Conservation (phyloP, 108 stramenopile genomes). For the Fragilariopsis cylindrus region DNA sequence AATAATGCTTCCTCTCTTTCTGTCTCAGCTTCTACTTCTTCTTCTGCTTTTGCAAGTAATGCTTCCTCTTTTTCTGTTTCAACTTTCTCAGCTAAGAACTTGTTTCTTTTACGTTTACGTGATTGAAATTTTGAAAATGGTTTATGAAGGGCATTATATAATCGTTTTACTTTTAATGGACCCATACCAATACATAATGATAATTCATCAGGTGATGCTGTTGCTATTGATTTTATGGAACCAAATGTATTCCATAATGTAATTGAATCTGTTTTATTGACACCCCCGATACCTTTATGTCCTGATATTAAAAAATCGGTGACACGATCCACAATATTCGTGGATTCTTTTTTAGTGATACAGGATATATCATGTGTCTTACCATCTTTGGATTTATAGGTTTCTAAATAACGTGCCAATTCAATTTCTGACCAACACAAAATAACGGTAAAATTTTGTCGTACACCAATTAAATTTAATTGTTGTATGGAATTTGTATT, state of each 20-base stretch:
- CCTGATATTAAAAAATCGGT: constrained; percentile 62
- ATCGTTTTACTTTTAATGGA: constrained; percentile 69
- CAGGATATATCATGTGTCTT: constrained; percentile 61
- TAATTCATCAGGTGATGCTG: constrained; percentile 76
- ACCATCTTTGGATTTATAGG: constrained; percentile 90
- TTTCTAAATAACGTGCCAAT: constrained; percentile 92
- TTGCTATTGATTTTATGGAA: constrained; percentile 47
- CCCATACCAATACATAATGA: constrained; percentile 80
- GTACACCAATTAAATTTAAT: constrained; percentile 77
- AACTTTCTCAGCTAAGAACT: background rate
- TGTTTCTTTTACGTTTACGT: background rate
- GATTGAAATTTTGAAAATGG: constrained; percentile 59
- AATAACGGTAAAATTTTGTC: constrained; percentile 74
- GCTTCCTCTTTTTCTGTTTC: background rate
- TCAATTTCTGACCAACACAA: constrained; percentile 87
- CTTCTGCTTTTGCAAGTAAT: background rate
- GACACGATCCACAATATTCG: constrained; percentile 61
- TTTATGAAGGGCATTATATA: constrained; percentile 77
- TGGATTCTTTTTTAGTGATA: constrained; percentile 74
- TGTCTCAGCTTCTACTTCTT: background rate
- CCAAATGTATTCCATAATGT: constrained; percentile 70
- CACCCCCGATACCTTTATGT: constrained; percentile 15
- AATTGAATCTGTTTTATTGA: constrained; percentile 85
- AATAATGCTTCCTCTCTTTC: background rate
- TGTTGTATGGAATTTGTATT: constrained; percentile 62